phyloP scores from a whole-genome alignment of 257 asterid species.

The Solanum peruvianum region DNA sequence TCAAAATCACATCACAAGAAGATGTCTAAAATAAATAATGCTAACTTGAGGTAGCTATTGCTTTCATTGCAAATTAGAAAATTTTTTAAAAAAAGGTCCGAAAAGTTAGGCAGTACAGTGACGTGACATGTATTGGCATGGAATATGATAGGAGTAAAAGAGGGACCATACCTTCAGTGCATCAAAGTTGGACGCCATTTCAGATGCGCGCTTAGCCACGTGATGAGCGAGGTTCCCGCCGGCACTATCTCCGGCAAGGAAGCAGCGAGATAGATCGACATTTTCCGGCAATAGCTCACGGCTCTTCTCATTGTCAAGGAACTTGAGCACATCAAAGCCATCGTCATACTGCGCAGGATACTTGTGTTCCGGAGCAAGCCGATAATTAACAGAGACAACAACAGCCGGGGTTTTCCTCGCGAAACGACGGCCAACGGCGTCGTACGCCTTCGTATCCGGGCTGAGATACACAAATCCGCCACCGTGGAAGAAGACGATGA shows the following conservation, averaged over 20 bases:
- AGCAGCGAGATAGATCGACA: conserved; percentile 53
- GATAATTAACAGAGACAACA: conserved; percentile 59
- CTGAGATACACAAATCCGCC: conserved; percentile 61
- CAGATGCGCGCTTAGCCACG: conserved; percentile 39
- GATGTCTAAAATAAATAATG: too few species aligned
- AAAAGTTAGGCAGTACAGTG: not conserved
- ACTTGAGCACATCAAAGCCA: conserved; percentile 50
- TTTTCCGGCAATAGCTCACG: conserved; percentile 32
- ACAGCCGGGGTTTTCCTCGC: conserved; percentile 40
- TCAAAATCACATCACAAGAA: too few species aligned
- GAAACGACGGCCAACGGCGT: conserved; percentile 61
- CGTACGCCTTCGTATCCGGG: conserved; percentile 41
- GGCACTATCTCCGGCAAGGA: conserved; percentile 79
- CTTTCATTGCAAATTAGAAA: too few species aligned
- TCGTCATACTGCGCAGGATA: conserved; percentile 69
- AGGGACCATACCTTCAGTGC: conserved; percentile 23
- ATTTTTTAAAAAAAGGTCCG: too few species aligned
- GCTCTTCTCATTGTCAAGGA: conserved; percentile 27
- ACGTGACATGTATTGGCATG: not conserved
- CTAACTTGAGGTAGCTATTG: too few species aligned
- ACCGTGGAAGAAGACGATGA: conserved; percentile 75
- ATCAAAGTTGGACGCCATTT: conserved; percentile 10
- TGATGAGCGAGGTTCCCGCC: conserved; percentile 75
- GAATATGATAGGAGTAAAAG: not conserved
- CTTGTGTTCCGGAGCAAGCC: conserved; percentile 58